These are phyloP conservation scores for Ophiocordyceps camponoti-saundersi DNA, from an alignment of 2,329 filamentous ascomycete species.

Conservation along the genomic window DNA sequence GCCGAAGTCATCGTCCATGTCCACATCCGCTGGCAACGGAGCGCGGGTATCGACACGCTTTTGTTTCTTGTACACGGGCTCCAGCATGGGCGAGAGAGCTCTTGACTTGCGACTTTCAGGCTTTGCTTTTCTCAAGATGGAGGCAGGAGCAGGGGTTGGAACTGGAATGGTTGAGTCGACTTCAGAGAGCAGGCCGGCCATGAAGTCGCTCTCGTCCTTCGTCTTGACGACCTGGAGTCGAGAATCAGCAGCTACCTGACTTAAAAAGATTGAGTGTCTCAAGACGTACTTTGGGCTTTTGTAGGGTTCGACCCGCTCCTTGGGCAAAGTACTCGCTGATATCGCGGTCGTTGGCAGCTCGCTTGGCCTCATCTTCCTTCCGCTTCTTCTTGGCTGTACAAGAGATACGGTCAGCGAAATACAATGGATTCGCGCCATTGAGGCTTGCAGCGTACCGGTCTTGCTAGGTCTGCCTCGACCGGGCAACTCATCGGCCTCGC, in stretches of 20 bases:
- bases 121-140: conserved; percentile 32
- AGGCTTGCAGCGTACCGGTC: conserved; percentile 21
- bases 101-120: conserved; percentile 63
- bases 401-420: conserved; percentile 1
- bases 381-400: conserved; percentile 63
- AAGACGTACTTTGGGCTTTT: conserved; percentile 59
- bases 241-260: conserved; percentile 1
- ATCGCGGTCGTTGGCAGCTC: conserved; percentile 74
- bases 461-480: conserved; percentile 31
- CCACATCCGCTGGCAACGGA: conserved; percentile 19
- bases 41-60: conserved; percentile 33
- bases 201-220: conserved; percentile 77
- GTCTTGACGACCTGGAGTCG: conserved; percentile 49
- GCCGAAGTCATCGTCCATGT: conserved; percentile 41
- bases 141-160: conserved; percentile 31
- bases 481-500: conserved; percentile 31
- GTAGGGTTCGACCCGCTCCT: conserved; percentile 45
- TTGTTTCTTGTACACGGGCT: conserved; percentile 36
- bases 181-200: conserved; percentile 69
- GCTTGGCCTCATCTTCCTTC: conserved; percentile 71
- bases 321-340: conserved; percentile 92
- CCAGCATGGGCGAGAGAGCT: conserved; percentile 57
- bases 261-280: neutral
- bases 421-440: neutral
- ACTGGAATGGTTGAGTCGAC: conserved; percentile 60